Evolutionary conservation across 2,329 filamentous ascomycete species (phyloP).

Genomic region (Cladophialophora bantiana): DNA sequence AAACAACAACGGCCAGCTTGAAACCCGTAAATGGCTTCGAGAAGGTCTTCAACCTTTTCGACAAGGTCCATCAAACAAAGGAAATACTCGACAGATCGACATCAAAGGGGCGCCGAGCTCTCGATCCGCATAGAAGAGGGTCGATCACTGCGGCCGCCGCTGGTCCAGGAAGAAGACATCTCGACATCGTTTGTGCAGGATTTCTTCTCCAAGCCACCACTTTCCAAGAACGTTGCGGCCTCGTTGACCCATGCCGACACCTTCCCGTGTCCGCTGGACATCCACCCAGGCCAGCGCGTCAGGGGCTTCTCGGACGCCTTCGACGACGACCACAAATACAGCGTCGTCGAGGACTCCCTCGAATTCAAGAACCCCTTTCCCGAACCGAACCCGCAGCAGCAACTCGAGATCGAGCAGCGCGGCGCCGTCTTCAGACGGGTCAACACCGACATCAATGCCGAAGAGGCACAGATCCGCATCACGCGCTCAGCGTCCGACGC

Average conservation of each 20-base stretch:
- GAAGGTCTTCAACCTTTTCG: slow-evolving; percentile 15
- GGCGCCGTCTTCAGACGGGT: slow-evolving; percentile 6
- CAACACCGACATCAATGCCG: slow-evolving; percentile 20
- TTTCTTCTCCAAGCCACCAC: slow-evolving; percentile 15
- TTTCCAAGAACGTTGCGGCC: not conserved
- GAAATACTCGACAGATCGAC: slow-evolving; percentile 21
- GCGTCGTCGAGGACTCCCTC: not conserved
- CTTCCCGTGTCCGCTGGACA: slow-evolving; percentile 15
- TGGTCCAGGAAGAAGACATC: slow-evolving; percentile 19
- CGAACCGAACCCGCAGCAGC: slow-evolving; percentile 18
- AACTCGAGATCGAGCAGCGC: slow-evolving; percentile 16
- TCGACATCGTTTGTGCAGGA: slow-evolving; percentile 12
- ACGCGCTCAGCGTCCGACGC: slow-evolving; percentile 13
- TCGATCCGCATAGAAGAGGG: slow-evolving; percentile 26
- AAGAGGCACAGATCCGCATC: slow-evolving; percentile 16
- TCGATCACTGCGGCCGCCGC: slow-evolving; percentile 14
- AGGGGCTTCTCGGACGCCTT: slow-evolving; percentile 6
- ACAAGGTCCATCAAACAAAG: slow-evolving; percentile 7
- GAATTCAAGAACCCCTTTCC: slow-evolving; percentile 18
- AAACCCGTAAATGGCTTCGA: slow-evolving; percentile 17
- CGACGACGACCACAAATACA: not conserved
- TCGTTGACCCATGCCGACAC: slow-evolving; percentile 17
- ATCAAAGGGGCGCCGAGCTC: slow-evolving; percentile 20
- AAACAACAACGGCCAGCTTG: not conserved
- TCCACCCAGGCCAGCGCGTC: slow-evolving; percentile 21